Conservation (phyloP, 106 monocot genomes). For the Acanthochlamys bracteata region DNA sequence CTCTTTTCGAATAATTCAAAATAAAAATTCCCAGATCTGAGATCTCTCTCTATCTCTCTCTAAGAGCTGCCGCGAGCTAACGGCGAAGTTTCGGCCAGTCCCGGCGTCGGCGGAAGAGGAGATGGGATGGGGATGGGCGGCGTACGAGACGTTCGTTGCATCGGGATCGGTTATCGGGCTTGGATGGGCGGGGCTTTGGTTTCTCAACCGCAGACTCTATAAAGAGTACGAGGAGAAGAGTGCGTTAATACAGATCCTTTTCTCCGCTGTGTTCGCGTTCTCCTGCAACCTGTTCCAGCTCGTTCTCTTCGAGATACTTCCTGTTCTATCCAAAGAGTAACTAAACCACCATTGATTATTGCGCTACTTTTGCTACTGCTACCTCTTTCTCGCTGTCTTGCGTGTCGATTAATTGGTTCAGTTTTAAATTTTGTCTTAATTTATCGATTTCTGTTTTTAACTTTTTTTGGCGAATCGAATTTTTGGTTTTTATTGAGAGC, state of each 20-base stretch:
- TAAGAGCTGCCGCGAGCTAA: no score
- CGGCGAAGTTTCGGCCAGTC: not conserved
- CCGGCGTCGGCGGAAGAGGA: not conserved
- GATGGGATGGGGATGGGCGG: constrained; percentile 55
- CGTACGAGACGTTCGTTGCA: constrained; percentile 60
- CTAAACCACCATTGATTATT: no score
- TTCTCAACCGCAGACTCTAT: constrained; percentile 83
- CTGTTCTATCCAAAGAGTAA: constrained; percentile 93
- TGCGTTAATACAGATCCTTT: constrained; percentile 92
- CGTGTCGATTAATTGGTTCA: no score
- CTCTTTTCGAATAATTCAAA: not conserved
- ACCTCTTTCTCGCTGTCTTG: no score
- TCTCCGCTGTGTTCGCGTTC: constrained; percentile 92
- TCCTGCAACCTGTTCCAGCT: constrained; percentile 99
- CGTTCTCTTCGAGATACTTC: constrained; percentile 95
- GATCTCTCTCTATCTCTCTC: no score
- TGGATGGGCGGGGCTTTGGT: constrained; percentile 96
- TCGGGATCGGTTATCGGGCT: constrained; percentile 48
- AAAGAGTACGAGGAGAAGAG: constrained; percentile 99
- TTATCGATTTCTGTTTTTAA: no score
- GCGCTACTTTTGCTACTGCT: no score
- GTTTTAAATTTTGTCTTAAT: no score
- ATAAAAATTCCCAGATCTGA: not conserved
- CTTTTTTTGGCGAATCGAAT: no score
- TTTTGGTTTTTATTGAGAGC: no score